Percentiles rank a stretch among this genome's conserved stretches.
These are phyloP conservation scores for Solanum chiquidenum DNA, from an alignment of 257 asterid genomes.

Conservation along the genomic window DNA sequence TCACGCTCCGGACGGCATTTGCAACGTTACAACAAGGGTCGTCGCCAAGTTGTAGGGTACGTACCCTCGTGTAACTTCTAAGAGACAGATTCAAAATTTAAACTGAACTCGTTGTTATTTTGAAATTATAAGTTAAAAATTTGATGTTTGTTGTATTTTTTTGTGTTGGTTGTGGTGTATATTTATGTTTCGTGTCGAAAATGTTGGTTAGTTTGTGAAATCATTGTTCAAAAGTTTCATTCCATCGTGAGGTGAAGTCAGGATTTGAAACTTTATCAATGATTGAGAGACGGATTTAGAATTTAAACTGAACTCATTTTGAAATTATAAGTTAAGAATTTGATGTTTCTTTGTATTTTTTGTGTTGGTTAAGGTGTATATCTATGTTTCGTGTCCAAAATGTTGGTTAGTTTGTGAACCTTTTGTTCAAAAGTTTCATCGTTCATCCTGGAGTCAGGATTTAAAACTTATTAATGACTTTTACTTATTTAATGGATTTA, in stretches of 20 bases:
- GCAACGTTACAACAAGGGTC: conserved; percentile 74
- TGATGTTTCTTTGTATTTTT: not conserved
- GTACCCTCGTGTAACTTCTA: not conserved
- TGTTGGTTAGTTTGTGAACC: not conserved
- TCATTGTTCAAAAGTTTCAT: not conserved
- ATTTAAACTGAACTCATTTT: too few species aligned
- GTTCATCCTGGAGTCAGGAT: not conserved
- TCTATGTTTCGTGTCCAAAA: not conserved
- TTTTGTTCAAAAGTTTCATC: not conserved
- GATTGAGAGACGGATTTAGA: not conserved
- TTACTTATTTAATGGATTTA: not conserved
- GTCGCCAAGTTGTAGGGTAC: conserved; percentile 90
- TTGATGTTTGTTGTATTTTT: not conserved
- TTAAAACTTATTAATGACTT: accelerated
- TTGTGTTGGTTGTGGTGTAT: not conserved
- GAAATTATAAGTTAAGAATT: not conserved
- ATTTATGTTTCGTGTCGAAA: not conserved
- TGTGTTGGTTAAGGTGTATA: not conserved
- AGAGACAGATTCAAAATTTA: not conserved
- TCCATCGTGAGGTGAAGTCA: not conserved
- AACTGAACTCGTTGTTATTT: not conserved
- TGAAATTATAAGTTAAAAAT: not conserved
- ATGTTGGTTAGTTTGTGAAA: not conserved
- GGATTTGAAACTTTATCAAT: not conserved
- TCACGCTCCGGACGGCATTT: conserved; percentile 75